Evolutionary conservation across 2,329 filamentous ascomycete species (phyloP).

Genomic region (Beauveria rudraprayagi): DNA sequence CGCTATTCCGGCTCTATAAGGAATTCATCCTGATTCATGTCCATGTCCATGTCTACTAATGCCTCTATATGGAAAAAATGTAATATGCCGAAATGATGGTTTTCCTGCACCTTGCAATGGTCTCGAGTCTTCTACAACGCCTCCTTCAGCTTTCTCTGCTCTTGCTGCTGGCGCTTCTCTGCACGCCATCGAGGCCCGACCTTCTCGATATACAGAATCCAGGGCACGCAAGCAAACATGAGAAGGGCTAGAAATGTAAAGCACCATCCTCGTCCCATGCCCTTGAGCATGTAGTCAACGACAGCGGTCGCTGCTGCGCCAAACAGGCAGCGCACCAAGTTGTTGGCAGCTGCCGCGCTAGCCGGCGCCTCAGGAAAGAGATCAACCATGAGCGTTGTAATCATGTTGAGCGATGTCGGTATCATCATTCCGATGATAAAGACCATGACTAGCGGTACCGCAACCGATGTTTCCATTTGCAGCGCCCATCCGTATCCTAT

Average conservation of each 20-base stretch:
- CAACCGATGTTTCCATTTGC: constrained; percentile 41
- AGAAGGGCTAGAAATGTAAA: constrained; percentile 50
- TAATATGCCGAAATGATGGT: not conserved
- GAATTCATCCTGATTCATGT: not conserved
- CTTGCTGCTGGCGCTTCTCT: constrained; percentile 34
- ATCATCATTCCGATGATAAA: constrained; percentile 51
- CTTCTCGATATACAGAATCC: constrained; percentile 41
- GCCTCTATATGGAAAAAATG: not conserved
- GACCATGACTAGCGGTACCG: constrained; percentile 45
- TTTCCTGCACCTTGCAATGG: not conserved
- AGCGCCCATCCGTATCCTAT: constrained; percentile 52
- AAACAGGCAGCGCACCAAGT: constrained; percentile 53
- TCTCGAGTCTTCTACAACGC: not conserved
- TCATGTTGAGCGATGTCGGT: constrained; percentile 54
- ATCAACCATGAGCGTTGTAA: constrained; percentile 58
- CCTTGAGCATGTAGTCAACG: constrained; percentile 49
- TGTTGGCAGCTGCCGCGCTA: constrained; percentile 56
- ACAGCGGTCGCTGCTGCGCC: constrained; percentile 52
- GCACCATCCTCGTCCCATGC: constrained; percentile 54
- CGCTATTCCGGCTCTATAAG: constrained; percentile 53
- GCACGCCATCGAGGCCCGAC: constrained; percentile 43
- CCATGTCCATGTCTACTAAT: not conserved
- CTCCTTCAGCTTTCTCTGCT: constrained; percentile 12
- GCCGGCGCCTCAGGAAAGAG: constrained; percentile 52
- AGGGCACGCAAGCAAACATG: constrained; percentile 39